These are phyloP conservation scores for Trichoderma atrobrunneum DNA, from an alignment of 2,329 filamentous ascomycete species.

Conservation along the genomic window DNA sequence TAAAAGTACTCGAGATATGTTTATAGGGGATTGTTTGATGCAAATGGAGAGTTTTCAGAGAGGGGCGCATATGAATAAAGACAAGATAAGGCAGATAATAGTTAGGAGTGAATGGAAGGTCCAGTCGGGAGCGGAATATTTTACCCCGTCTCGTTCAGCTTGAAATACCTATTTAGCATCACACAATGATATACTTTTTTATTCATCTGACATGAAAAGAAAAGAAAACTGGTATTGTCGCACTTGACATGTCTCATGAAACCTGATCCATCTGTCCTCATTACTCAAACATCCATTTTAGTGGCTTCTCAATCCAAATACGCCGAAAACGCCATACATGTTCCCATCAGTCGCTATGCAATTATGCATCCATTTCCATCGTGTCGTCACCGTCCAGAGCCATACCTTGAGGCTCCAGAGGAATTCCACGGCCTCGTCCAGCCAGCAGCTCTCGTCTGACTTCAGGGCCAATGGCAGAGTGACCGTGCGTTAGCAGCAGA, in stretches of 20 bases:
- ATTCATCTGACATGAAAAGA: neutral
- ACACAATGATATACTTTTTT: neutral
- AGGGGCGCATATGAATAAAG: neutral
- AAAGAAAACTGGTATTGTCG: constrained; percentile 3
- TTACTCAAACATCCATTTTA: constrained; percentile 7
- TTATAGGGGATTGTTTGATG: neutral
- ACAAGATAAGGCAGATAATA: neutral
- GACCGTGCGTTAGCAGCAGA: constrained; percentile 77
- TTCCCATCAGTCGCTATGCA: constrained; percentile 14
- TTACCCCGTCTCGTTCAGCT: neutral
- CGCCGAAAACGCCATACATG: constrained; percentile 26
- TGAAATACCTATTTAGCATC: neutral
- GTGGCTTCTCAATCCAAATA: constrained; percentile 6
- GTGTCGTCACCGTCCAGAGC: constrained; percentile 79
- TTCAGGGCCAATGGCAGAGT: constrained; percentile 86
- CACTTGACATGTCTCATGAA: neutral
- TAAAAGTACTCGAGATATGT: neutral
- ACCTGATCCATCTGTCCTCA: neutral
- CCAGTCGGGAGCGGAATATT: neutral
- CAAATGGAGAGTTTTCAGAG: neutral
- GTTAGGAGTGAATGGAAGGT: neutral
- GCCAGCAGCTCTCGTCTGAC: constrained; percentile 84
- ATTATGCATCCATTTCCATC: constrained; percentile 68
- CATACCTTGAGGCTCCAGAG: constrained; percentile 54
- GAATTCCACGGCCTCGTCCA: constrained; percentile 78